Evolutionary conservation across 2,329 filamentous ascomycete species (phyloP), one percentile per base, ranked within the genome.

Genomic region (Pseudocercospora macadamiae): DNA sequence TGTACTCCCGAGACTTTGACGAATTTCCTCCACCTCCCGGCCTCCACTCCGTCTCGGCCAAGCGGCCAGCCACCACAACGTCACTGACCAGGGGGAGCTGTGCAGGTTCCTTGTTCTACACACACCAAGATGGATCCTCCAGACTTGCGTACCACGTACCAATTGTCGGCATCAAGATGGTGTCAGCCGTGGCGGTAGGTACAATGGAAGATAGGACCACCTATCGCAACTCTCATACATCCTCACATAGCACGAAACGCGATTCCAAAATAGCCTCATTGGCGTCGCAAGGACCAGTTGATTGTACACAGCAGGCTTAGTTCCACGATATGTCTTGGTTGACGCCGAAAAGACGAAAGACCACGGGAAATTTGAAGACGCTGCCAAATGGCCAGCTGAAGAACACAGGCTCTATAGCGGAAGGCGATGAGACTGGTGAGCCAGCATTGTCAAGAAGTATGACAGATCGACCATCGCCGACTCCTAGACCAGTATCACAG

Each of bases 311-410:
- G 34, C 47, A 19, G 18, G 23, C 19, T 32, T 7, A 25, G 9
- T 28, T 48, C 36, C 16, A 52, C 47, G 45, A 53, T 21, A 64
- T 66, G 62, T 64, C 64, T 30, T 70, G 65, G 63, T 64, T 70
- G 28, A 63, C 55, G 16, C 68, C 68, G 18, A 69, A 69, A 55
- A 61, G 68, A 10, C 55, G 68, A 42, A 60, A 61, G 37, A 70
- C 68, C 2, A 70, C 66, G 3, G 63, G 62, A 2, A 68, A 65
- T 37, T 45, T 69, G 21, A 65, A 67, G 47, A 64, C 60, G 25
- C 42, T 63, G 3, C 25, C 59, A 19, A 59, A 51, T 25, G 59
- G 52, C 18, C 64, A 57, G n/a, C 47, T 59, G n/a, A 44, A 23
- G 10, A 44, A 19, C 39, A 21, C 16, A 19, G 19, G 14, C 19